Base-by-base conservation (phyloP, 2,329 filamentous ascomycete genomes). In the Coniochaeta ligniaria region DNA sequence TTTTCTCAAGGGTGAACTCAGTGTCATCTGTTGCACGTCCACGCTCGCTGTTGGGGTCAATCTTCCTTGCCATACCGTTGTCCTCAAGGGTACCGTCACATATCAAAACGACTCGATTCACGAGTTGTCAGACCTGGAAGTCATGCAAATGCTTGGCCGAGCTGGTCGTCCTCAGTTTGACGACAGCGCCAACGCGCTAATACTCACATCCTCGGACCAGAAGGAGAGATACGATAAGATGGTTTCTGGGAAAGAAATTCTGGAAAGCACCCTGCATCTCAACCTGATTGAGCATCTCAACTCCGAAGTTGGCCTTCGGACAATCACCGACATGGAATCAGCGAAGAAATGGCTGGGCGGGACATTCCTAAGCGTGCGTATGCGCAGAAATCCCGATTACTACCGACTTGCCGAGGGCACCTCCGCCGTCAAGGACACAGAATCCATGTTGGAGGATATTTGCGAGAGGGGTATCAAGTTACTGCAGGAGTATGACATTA, bases 131-230 rank as follows among this genome's bases (percentile, higher is more conserved):
- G 91, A 95, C 69, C 78, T 96, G 6, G 91, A 96, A 66, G 83
- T 94, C 63, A 94, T 94, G 88, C 91, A 96, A 67, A 96, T 96
- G 91, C 82, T 96, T 57, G 91, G 91, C 7, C 85, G 91, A 64
- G 91, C 91, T 58, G 91, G 92, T 1, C 81, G 91, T 22, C 91
- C 92, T 6, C 92, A 96, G 68, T 96, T 93, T 63, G 92, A 94
- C 66, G 81, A 85, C 57, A 90, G 78, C 61, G 91, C 90, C 3
- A 81, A 86, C 43, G 92, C 90, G 12, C 86, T 95, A 17, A 93
- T 96, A 60, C 84, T 96, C 76, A 95, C 91, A 0, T 82, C 84
- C 26, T 76, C 80, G n/a, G 76, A 85, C 5, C 88, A 87, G 57
- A 83, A 84, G 6, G 68, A 78, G 2, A 80, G 83, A 57, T 96